Conservation (phyloP, 1,284 basidiomycete species). For the Flammula alnicola region DNA sequence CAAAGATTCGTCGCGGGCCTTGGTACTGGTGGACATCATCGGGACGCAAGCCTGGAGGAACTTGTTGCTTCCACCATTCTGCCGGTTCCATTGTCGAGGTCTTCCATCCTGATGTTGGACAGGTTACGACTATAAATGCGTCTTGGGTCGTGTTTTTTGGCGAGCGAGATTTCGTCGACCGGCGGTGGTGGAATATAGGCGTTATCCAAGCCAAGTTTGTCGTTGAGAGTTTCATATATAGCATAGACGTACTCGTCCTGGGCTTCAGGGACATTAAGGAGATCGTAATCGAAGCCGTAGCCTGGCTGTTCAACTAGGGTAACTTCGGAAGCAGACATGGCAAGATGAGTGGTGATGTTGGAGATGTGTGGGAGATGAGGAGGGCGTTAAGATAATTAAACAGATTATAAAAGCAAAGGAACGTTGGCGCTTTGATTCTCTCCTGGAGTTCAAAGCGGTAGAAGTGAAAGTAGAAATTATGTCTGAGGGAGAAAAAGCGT, state of each 20-base stretch:
- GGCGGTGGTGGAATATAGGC: background rate
- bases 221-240: background rate
- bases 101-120: slow-evolving; percentile 8
- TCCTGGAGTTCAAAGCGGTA: background rate
- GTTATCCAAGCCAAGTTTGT: slow-evolving; percentile 1
- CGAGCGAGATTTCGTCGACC: background rate
- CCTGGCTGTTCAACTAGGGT: background rate
- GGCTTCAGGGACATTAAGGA: slow-evolving; percentile 2
- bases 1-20: too few relatives aligned
- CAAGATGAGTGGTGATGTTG: background rate
- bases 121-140: background rate
- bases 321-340: background rate
- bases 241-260: background rate
- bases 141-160: background rate
- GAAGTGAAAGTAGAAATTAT: background rate
- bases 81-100: slow-evolving; percentile 15
- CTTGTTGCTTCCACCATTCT: background rate
- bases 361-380: background rate
- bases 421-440: background rate
- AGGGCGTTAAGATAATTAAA: background rate
- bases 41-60: background rate
- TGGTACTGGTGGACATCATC: too few relatives aligned
- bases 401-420: background rate
- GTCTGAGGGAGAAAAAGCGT: too few relatives aligned
- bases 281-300: background rate